phyloP scores from a whole-genome alignment of 2,329 filamentous ascomycete species.

The Verticillium albo-atrum region DNA sequence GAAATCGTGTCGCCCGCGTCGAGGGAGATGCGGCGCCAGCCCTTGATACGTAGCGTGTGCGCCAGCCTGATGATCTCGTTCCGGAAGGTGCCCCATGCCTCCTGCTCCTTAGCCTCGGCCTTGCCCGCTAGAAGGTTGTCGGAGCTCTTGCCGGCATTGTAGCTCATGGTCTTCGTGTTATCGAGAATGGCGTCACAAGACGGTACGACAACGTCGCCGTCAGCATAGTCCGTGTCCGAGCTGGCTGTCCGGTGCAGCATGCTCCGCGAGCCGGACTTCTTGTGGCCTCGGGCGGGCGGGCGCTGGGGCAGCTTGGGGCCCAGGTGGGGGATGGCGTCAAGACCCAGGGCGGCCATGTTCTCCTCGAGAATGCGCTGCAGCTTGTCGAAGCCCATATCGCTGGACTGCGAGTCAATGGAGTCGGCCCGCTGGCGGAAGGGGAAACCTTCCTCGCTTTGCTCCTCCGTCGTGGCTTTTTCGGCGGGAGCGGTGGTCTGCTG shows the following conservation, averaged over 20 bases:
- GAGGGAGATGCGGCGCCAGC: slow-evolving; percentile 80
- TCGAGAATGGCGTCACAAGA: slow-evolving; percentile 81
- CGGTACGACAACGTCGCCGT: slow-evolving; percentile 79
- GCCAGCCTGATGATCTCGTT: slow-evolving; percentile 84
- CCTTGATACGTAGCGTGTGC: slow-evolving; percentile 85
- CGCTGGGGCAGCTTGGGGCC: slow-evolving; percentile 37
- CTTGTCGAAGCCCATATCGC: slow-evolving; percentile 70
- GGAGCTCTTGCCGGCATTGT: slow-evolving; percentile 45
- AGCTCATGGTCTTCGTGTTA: slow-evolving; percentile 83
- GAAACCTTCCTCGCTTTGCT: neutral
- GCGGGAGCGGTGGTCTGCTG: slow-evolving; percentile 7
- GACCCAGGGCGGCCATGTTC: slow-evolving; percentile 51
- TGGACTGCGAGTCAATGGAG: slow-evolving; percentile 63
- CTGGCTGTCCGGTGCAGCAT: slow-evolving; percentile 50
- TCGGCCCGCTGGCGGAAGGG: slow-evolving; percentile 32
- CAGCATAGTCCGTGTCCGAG: slow-evolving; percentile 81
- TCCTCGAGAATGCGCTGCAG: slow-evolving; percentile 77
- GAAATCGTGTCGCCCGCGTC: slow-evolving; percentile 64
- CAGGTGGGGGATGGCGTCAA: slow-evolving; percentile 39
- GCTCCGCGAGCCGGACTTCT: slow-evolving; percentile 33
- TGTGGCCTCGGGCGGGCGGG: slow-evolving; percentile 26
- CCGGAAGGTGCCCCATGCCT: slow-evolving; percentile 84
- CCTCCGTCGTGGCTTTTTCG: neutral
- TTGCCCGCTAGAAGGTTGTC: slow-evolving; percentile 38
- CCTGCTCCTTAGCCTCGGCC: slow-evolving; percentile 60